A percentile compares a stretch with the other conserved stretches of the same genome.
Evolutionary conservation across 306 rosid species (phyloP).

Genomic region (Prunus padus): DNA sequence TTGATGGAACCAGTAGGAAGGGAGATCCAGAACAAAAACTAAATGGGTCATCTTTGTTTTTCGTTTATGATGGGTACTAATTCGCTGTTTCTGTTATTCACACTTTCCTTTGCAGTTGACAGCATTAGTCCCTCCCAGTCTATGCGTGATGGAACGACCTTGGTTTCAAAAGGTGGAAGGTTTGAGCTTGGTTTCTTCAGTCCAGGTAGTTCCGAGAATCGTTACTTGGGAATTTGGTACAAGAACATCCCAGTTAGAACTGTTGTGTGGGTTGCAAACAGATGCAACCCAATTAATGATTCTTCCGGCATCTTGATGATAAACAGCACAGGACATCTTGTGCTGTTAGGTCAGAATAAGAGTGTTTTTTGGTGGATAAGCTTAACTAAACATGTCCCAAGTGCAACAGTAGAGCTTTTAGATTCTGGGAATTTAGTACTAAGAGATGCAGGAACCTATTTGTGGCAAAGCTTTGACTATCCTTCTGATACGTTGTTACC

Average conservation of each 20-base stretch:
- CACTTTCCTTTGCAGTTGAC: constrained; percentile 25
- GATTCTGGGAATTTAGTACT: constrained; percentile 51
- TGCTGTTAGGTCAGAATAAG: constrained; percentile 18
- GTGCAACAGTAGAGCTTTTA: constrained; percentile 37
- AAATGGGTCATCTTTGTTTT: too few species aligned
- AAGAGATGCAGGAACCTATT: constrained; percentile 19
- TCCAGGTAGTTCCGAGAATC: constrained; percentile 35
- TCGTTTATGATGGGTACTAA: neutral
- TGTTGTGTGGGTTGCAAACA: too few species aligned
- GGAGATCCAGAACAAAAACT: too few species aligned
- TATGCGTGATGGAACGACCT: constrained; percentile 34
- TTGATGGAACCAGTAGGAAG: too few species aligned
- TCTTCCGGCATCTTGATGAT: constrained; percentile 36
- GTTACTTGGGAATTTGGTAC: constrained; percentile 52
- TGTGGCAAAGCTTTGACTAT: too few species aligned
- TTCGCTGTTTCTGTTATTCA: constrained; percentile 10
- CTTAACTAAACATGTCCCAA: constrained; percentile 20
- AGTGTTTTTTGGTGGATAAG: constrained; percentile 37
- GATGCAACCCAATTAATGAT: constrained; percentile 18
- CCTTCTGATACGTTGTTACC: too few species aligned
- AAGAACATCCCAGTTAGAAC: constrained; percentile 28
- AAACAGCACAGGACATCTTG: constrained; percentile 14
- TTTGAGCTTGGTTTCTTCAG: constrained; percentile 15
- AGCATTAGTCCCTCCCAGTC: constrained; percentile 28
- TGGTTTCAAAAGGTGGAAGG: constrained; percentile 33